Evolutionary conservation across 352 stramenopile genomes (phyloP).

Genomic region (Phytophthora agathidicida): DNA sequence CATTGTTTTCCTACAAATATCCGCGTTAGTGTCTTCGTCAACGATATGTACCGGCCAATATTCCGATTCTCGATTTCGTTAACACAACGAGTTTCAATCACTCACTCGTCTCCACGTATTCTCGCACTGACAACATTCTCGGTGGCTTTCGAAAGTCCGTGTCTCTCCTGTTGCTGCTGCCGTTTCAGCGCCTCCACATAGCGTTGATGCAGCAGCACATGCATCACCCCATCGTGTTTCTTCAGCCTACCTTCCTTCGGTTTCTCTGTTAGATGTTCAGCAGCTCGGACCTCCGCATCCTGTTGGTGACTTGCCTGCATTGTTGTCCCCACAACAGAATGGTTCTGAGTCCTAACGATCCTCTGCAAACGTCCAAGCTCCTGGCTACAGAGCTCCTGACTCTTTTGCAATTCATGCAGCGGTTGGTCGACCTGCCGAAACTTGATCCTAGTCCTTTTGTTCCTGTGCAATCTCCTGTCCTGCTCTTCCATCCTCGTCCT

Average conservation of each 20-base stretch:
- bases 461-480: neutral
- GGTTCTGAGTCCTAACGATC: slow-evolving; percentile 12
- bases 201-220: slow-evolving; percentile 20
- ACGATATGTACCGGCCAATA: too few relatives aligned
- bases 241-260: neutral
- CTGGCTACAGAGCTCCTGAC: neutral
- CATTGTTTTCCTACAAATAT: too few relatives aligned
- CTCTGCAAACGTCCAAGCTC: slow-evolving; percentile 21
- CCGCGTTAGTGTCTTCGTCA: too few relatives aligned
- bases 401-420: slow-evolving; percentile 9
- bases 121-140: slow-evolving; percentile 1
- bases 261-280: neutral
- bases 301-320: neutral
- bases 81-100: too few relatives aligned
- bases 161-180: slow-evolving; percentile 19
- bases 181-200: slow-evolving; percentile 18
- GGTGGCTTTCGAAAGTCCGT: neutral
- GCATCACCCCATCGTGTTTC: slow-evolving; percentile 3
- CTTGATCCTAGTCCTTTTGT: neutral
- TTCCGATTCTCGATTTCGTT: too few relatives aligned
- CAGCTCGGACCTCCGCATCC: neutral
- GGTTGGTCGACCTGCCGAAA: neutral
- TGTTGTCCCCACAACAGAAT: neutral
- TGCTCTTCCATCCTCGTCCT: slow-evolving; percentile 1
- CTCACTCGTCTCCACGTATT: too few relatives aligned